Evolutionary conservation across 495 filamentous ascomycete species (phyloP), one percentile per base, ranked within the genome.

Genomic region (Aspergillus steynii): DNA sequence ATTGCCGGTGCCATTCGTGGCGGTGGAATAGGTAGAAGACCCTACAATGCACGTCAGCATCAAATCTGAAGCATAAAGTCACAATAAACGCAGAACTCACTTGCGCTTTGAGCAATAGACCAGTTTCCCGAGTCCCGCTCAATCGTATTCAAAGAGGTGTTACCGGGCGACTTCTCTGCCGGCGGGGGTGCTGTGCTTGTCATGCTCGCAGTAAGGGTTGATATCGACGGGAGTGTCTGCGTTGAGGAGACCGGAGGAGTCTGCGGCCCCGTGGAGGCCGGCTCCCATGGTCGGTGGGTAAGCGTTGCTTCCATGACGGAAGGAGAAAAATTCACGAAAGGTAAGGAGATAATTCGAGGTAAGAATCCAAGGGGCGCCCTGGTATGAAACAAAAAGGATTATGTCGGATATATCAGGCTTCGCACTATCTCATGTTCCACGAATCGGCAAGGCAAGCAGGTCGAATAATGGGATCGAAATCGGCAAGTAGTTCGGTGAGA

Each of bases 21-120:
- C 64, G 32, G 78, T 83, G 14, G 82, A 84, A 64, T 84, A 84
- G 48, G 80, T 81, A 9, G 82, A 84, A 7, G 82, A 84, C 65
- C 82, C 82, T 84, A 65, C 20, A 54, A 52, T 29, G 29, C 51
- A 42, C 27, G 29, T 53, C 51, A 53, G 50, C 42, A 32, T 52
- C 29, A 15, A 55, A 68, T 75, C 68, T 76, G 71, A 59, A 70
- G 53, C 49, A 42, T 20, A 1, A 49, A 48, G 32, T 29, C 47
- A 60, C 55, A 55, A 52, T 29, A 46, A 52, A 51, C 62, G 57
- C 12, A 48, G 42, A 51, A 65, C 77, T 58, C 71, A 81, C 79
- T 77, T 67, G 77, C 80, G 63, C 79, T 82, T 60, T 78, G 79
- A 63, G 79, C 76, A 71, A 82, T 79, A 6, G 79, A 82, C 79